Evolutionary conservation across 2,329 filamentous ascomycete genomes (phyloP), one percentile per base, ranked within the genome.

Genomic region (Amauroascus niger): DNA sequence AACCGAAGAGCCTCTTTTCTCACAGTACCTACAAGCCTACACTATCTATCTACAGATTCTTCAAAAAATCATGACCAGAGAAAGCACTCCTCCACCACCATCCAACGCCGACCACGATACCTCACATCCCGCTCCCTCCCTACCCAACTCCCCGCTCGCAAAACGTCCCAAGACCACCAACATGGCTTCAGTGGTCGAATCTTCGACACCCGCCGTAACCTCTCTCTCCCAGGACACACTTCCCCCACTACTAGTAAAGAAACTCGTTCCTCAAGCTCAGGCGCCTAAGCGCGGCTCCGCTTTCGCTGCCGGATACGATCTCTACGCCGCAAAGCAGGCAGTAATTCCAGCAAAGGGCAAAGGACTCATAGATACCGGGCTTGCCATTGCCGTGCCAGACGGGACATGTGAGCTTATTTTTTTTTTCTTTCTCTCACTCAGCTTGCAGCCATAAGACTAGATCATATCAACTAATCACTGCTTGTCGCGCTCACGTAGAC

Each of bases 261-360:
- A 94, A 71, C 83, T 97, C 55, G 86, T 86, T 7, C 76, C 82
- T 35, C 82, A 84, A 59, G 93, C 85, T n/a, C 80, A 79, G 45
- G 78, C 90, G 22, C 93, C 93, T 9, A 97, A 88, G 0, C 83
- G 91, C 53, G 93, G 93, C 61, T 94, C 87, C 60, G 85, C 83
- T 50, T 90, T 87, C 65, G 88, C 93, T 0, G 93, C 93, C 1
- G 93, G 93, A 33, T 97, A 97, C 73, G 93, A 98, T 71, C 67
- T 98, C 55, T 97, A 96, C 72, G 85, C 76, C 49, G 80, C 88
- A 1, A 81, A 81, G 64, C 80, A 85, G 35, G 84, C 83, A 3
- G 79, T 80, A 1, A 83, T 98, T 54, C 90, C 90, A 0, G 82
- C 86, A 1, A 79, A 87, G 56, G 90, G 89, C 61, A 89, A 95